Evolutionary conservation across 441 rosid genomes (phyloP).

Genomic region (Hura crepitans): DNA sequence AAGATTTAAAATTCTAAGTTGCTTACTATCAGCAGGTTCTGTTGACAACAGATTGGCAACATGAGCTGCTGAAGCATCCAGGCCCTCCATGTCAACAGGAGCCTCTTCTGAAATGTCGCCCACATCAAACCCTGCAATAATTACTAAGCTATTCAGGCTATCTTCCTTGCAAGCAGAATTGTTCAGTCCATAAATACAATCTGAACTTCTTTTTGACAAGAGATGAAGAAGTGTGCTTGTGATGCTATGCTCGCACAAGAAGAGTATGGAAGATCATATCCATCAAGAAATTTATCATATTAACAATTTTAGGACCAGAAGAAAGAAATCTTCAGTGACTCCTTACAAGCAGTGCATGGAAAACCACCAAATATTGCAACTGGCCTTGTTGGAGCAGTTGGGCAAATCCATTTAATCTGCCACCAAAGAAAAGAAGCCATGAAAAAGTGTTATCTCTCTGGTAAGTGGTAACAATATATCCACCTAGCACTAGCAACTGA

Average conservation of each 20-base stretch:
- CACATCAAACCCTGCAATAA: conserved; percentile 75
- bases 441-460: background rate
- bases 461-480: too few species aligned
- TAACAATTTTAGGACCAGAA: too few species aligned
- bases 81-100: conserved; percentile 75
- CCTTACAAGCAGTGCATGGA: conserved; percentile 90
- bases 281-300: conserved; percentile 17
- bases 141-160: conserved; percentile 8
- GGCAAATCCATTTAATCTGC: conserved; percentile 98
- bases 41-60: conserved; percentile 74
- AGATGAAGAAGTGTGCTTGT: too few species aligned
- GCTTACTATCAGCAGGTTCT: conserved; percentile 92
- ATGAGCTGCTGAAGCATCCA: conserved; percentile 91
- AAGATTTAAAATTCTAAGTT: too few species aligned
- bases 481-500: too few species aligned
- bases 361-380: conserved; percentile 80
- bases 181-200: too few species aligned
- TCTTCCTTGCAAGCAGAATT: background rate
- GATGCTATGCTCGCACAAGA: too few species aligned
- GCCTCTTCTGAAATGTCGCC: conserved; percentile 68
- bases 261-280: background rate
- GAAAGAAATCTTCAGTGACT: too few species aligned
- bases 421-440: background rate
- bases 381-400: conserved; percentile 87
- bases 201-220: too few species aligned